Percentiles rank a stretch among this genome's conserved stretches.
phyloP scores from a whole-genome alignment of 2,329 filamentous ascomycete species.

The Colletotrichum sp. region DNA sequence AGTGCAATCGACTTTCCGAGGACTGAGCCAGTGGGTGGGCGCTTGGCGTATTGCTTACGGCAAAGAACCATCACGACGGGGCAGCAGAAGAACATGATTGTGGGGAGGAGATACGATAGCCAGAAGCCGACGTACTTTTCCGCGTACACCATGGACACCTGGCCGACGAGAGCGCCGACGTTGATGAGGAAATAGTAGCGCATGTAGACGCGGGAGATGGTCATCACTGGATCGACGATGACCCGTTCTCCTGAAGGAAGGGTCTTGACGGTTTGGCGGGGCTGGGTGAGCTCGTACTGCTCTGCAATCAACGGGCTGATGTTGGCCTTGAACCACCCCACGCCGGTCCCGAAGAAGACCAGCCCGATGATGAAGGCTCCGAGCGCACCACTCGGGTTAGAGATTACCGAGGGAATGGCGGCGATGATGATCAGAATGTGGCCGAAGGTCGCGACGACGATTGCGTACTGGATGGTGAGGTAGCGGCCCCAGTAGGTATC shows the following conservation, averaged over 20 bases:
- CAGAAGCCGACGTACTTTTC: conserved; percentile 58
- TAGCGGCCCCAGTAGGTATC: conserved; percentile 76
- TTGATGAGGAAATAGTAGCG: conserved; percentile 65
- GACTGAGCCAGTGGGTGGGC: conserved; percentile 57
- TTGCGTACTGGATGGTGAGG: conserved; percentile 73
- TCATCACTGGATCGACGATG: conserved; percentile 70
- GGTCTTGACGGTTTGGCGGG: conserved; percentile 30
- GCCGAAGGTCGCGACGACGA: conserved; percentile 68
- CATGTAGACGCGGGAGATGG: conserved; percentile 69
- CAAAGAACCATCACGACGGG: conserved; percentile 60
- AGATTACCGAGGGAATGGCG: conserved; percentile 45
- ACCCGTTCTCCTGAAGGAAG: conserved; percentile 63
- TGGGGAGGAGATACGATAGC: conserved; percentile 48
- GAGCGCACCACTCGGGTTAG: conserved; percentile 44
- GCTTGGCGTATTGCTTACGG: conserved; percentile 42
- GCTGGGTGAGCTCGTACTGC: conserved; percentile 62
- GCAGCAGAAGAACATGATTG: conserved; percentile 62
- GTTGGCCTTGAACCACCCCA: conserved; percentile 75
- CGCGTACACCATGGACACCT: conserved; percentile 62
- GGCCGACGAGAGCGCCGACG: conserved; percentile 55
- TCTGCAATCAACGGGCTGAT: conserved; percentile 73
- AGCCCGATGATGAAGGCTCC: conserved; percentile 66
- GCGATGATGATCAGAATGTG: conserved; percentile 73
- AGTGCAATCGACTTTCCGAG: conserved; percentile 46
- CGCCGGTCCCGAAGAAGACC: conserved; percentile 61